A percentile compares a stretch with the other conserved stretches of the same genome.
Evolutionary conservation across 2,329 filamentous ascomycete genomes (phyloP).

Genomic region (Arthrobotrys sinensis): DNA sequence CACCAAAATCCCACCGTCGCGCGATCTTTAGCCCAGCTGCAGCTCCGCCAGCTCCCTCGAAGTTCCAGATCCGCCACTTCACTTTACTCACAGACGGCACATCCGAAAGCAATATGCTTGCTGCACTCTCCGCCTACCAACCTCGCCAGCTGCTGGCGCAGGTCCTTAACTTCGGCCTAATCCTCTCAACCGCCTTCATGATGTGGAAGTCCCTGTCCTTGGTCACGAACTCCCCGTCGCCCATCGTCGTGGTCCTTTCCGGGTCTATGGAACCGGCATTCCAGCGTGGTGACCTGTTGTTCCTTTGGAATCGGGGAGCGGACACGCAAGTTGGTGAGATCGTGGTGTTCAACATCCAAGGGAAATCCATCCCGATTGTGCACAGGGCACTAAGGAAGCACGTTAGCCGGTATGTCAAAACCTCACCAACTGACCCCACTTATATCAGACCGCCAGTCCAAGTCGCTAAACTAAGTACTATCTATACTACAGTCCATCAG

Average conservation of each 20-base stretch:
- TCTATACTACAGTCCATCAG: slow-evolving; percentile 62
- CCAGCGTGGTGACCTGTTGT: slow-evolving; percentile 81
- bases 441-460: not conserved
- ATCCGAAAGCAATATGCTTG: slow-evolving; percentile 73
- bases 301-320: slow-evolving; percentile 82
- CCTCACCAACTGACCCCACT: not conserved
- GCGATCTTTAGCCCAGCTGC: not conserved
- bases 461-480: slow-evolving; percentile 1
- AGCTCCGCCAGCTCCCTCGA: slow-evolving; percentile 7
- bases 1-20: not conserved
- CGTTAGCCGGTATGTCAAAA: slow-evolving; percentile 72
- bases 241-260: slow-evolving; percentile 86
- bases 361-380: slow-evolving; percentile 97
- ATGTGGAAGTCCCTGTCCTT: slow-evolving; percentile 92
- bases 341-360: slow-evolving; percentile 86
- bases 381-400: slow-evolving; percentile 86
- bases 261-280: slow-evolving; percentile 89
- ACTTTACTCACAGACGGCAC: not conserved
- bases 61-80: not conserved
- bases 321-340: slow-evolving; percentile 78
- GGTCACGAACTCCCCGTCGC: slow-evolving; percentile 80
- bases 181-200: slow-evolving; percentile 94
- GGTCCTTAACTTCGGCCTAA: slow-evolving; percentile 90
- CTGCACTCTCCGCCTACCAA: slow-evolving; percentile 76
- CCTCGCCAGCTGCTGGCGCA: slow-evolving; percentile 86